Evolutionary conservation across 331 rosid species (phyloP).

Genomic region (Cydonia oblonga): DNA sequence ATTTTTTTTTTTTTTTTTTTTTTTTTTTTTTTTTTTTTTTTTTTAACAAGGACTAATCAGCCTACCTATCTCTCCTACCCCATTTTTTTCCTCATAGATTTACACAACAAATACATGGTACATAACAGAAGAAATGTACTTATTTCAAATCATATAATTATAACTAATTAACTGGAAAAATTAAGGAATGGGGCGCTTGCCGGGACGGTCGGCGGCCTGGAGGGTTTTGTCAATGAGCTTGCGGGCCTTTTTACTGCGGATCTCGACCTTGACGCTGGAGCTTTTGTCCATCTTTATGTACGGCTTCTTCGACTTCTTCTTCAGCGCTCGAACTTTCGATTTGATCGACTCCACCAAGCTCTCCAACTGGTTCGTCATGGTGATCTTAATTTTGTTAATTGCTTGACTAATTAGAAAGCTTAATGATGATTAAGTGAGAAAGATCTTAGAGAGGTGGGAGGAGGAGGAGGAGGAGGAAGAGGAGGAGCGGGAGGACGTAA

Average conservation of each 20-base stretch:
- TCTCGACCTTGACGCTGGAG: conserved; percentile 72
- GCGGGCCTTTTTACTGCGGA: conserved; percentile 77
- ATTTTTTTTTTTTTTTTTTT: too few relatives aligned
- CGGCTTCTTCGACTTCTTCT: conserved; percentile 47
- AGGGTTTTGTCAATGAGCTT: conserved; percentile 64
- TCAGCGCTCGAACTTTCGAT: conserved; percentile 50
- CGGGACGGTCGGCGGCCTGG: conserved; percentile 59
- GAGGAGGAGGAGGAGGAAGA: too few relatives aligned
- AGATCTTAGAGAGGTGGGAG: too few relatives aligned
- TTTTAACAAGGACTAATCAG: too few relatives aligned
- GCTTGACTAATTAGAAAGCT: too few relatives aligned
- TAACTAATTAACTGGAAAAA: not conserved
- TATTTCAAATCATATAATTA: not conserved
- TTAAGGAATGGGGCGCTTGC: conserved; percentile 20
- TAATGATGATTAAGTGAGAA: too few relatives aligned
- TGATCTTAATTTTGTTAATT: not conserved
- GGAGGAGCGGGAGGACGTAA: too few relatives aligned
- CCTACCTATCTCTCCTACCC: too few relatives aligned
- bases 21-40: too few relatives aligned
- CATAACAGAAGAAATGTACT: not conserved
- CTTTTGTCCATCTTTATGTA: conserved; percentile 79
- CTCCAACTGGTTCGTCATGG: conserved; percentile 58
- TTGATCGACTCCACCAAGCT: conserved; percentile 65
- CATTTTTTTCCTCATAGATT: too few relatives aligned
- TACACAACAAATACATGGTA: too few relatives aligned